Percentiles rank a stretch among this genome's conserved stretches.
Conservation (phyloP, 148 eudicot genomes). For the Limonium bicolor region DNA sequence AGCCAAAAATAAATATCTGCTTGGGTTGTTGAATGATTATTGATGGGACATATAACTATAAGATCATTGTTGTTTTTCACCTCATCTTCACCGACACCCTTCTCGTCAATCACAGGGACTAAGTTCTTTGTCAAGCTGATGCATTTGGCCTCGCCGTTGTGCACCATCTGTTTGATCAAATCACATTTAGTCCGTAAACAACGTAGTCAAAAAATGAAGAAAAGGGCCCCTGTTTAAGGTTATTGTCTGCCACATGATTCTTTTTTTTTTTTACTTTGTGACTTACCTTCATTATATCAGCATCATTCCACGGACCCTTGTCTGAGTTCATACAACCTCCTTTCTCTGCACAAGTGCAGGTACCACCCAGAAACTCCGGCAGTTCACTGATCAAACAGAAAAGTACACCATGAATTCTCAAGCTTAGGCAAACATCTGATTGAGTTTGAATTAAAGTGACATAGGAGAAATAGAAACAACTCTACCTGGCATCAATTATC, state of each 20-base stretch:
- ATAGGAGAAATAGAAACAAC: neutral
- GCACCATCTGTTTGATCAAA: conserved; percentile 52
- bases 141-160: conserved; percentile 54
- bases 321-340: conserved; percentile 85
- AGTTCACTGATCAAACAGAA: conserved; percentile 41
- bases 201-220: neutral
- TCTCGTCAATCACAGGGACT: conserved; percentile 43
- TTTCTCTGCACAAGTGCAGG: conserved; percentile 60
- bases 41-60: no score
- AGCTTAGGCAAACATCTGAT: no score
- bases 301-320: conserved; percentile 91
- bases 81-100: conserved; percentile 43
- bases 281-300: conserved; percentile 63
- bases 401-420: neutral
- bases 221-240: neutral
- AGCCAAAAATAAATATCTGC: no score
- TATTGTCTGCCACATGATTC: neutral
- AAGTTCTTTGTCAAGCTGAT: conserved; percentile 24
- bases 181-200: neutral
- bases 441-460: neutral
- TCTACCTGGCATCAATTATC: conserved; percentile 73
- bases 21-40: no score
- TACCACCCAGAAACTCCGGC: conserved; percentile 81
- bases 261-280: neutral
- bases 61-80: no score